phyloP scores from a whole-genome alignment of 768 basidiomycete species.

The Lyophyllum atratum region DNA sequence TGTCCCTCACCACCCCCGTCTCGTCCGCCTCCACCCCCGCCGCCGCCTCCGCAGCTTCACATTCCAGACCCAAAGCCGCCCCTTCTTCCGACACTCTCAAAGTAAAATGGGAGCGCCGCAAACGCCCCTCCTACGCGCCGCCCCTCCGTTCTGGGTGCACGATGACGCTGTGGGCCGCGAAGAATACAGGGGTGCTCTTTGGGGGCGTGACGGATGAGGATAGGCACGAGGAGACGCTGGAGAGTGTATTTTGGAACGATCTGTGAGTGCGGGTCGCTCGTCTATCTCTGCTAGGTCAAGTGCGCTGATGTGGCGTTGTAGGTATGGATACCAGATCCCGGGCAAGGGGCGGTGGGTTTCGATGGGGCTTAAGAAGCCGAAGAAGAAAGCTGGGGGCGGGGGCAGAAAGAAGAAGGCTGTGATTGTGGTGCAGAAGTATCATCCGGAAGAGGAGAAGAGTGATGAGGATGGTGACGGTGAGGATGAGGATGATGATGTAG shows the following conservation, averaged over 20 bases:
- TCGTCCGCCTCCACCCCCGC: constrained; percentile 15
- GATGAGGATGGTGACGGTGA: constrained; percentile 6
- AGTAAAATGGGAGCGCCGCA: constrained; percentile 86
- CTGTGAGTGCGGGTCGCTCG: constrained; percentile 47
- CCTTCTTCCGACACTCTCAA: constrained; percentile 41
- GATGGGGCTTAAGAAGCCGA: constrained; percentile 75
- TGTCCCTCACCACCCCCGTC: constrained; percentile 21
- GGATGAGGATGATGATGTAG: background rate
- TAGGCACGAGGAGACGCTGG: constrained; percentile 77
- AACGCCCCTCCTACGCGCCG: constrained; percentile 69
- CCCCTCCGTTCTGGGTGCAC: constrained; percentile 78
- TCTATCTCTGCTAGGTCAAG: background rate
- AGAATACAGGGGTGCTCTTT: constrained; percentile 75
- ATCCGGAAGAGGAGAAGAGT: constrained; percentile 20
- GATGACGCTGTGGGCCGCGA: constrained; percentile 78
- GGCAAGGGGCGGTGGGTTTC: constrained; percentile 81
- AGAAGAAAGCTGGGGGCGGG: constrained; percentile 47
- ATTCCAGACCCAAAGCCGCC: constrained; percentile 34
- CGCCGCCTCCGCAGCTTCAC: constrained; percentile 17
- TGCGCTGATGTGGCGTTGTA: constrained; percentile 25
- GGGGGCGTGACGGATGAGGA: constrained; percentile 91
- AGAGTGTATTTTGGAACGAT: constrained; percentile 88
- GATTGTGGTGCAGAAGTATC: constrained; percentile 12
- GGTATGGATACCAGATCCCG: constrained; percentile 75
- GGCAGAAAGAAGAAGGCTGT: constrained; percentile 41